Evolutionary conservation across 139 green algal genomes (phyloP).

Genomic region (Tetradesmus lagerheimii): DNA sequence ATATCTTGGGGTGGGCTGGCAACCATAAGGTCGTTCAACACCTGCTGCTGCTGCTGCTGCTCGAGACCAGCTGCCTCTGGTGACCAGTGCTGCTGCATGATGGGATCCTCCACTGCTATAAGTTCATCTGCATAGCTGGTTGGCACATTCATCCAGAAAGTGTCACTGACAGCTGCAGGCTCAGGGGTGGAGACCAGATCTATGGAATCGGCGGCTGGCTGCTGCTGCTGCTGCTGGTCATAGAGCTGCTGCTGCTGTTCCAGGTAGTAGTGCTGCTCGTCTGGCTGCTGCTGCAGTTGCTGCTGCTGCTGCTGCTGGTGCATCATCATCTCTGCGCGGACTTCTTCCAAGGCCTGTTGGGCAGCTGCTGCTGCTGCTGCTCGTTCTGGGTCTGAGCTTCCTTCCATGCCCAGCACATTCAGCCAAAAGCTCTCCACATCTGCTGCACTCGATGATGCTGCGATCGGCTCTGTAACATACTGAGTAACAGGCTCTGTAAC

Average conservation of each 20-base stretch:
- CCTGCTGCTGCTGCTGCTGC: background rate
- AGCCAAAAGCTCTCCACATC: background rate
- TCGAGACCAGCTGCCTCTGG: background rate
- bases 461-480: background rate
- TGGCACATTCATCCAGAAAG: background rate
- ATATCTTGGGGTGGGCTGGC: no score
- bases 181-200: background rate
- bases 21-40: no score
- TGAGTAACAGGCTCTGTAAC: background rate
- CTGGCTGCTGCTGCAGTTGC: background rate
- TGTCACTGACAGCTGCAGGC: background rate
- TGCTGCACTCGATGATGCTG: background rate
- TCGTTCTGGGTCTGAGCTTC: background rate
- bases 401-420: background rate
- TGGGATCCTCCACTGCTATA: background rate
- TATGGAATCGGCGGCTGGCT: no score
- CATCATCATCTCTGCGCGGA: background rate
- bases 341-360: background rate
- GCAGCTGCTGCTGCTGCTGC: background rate
- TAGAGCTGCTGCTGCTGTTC: background rate
- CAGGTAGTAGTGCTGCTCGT: background rate
- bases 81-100: background rate
- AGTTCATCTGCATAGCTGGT: background rate
- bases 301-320: background rate
- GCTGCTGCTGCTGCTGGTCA: constrained; percentile 1